Evolutionary conservation across 139 green algal genomes (phyloP), one percentile per base, ranked within the genome.

Genomic region (Spirogloea muscicola): DNA sequence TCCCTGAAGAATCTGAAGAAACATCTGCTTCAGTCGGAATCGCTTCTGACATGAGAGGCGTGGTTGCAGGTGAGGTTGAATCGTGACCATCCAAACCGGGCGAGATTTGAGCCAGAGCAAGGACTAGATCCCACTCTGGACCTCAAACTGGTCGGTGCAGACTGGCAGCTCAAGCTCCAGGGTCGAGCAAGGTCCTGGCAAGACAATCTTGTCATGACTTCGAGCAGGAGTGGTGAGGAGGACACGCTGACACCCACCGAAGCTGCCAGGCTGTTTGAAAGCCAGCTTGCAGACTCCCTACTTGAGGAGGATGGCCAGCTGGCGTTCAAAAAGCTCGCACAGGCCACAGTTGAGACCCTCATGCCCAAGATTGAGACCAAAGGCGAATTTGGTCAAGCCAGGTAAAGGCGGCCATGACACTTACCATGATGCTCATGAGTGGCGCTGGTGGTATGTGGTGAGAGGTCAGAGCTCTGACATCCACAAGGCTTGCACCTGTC

Each of bases 321-420:
- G 41, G 91, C 93, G 37, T 88, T 98, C 52, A 83, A 77, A 40
- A 88, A 85, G 44, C 86, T 98, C 40, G 94, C 94, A 0, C 86
- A 87, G 29, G 87, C 85, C 58, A 96, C 94, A 1, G 86, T 96
- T 39, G 80, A 82, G 38, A 92, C 86, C 2, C 79, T 98, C 59
- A 88, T 97, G 87, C 94, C 94, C 46, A 94, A 92, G 74, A 88
- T 98, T 36, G 92, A 98, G 84, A 96, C 91, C 13, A 59, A 79
- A n/a, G 94, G 94, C 0, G 86, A 93, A 75, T 84, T 96, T 60
- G 90, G 90, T 2, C 86, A 89, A 72, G 89, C 90, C 29, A 70
- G n/a, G n/a, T n/a, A n/a, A n/a, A n/a, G n/a, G n/a, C n/a, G n/a
- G n/a, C n/a, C n/a, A n/a, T n/a, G n/a, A n/a, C n/a, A n/a, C n/a